Evolutionary conservation across 2,329 filamentous ascomycete species (phyloP), one percentile per base, ranked within the genome.

Genomic region (Aspergillus hortae): DNA sequence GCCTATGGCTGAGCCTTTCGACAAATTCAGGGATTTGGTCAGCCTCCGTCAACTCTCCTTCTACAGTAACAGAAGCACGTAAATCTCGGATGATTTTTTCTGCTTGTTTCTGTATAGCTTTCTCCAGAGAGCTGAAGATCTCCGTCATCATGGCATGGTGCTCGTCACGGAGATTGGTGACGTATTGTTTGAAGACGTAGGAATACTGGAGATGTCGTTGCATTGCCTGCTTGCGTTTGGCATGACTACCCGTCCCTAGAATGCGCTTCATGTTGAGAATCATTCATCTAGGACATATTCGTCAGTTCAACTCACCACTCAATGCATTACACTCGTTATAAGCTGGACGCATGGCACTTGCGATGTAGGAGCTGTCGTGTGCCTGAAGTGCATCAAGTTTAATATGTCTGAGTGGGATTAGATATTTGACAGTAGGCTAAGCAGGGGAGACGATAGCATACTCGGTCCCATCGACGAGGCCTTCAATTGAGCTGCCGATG

Each of bases 361-460:
- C 49, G 14, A 56, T 55, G 33, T 55, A 55, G 9, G 55, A 56
- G 35, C 55, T 56, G 45, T 32, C 33, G 7, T 55, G 55, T 3
- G 48, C 52, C 7, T 33, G 10, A 4, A 50, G 19, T 17, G 55
- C 30, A n/a, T 56, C 55, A n/a, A 12, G 15, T 10, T 35, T 46
- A 10, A 55, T 41, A 11, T 48, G 27, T 17, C 55, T 56, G 38
- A 33, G 6, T 9, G 9, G 21, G 15, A 43, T 44, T 14, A 48
- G 9, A 23, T 6, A 23, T 4, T 6, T 23, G 23, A 23, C 1
- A 23, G 6, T 23, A 23, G 6, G 1, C 4, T 11, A 19, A 6
- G 15, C 11, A 35, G 11, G 15, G 4, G 4, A 4, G 15, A 14
- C 11, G 27, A 2, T 35, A 30, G 10, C 14, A 12, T 55, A 55